Evolutionary conservation across 1,284 basidiomycete genomes (phyloP).

Genomic region (Ganoderma boninense): DNA sequence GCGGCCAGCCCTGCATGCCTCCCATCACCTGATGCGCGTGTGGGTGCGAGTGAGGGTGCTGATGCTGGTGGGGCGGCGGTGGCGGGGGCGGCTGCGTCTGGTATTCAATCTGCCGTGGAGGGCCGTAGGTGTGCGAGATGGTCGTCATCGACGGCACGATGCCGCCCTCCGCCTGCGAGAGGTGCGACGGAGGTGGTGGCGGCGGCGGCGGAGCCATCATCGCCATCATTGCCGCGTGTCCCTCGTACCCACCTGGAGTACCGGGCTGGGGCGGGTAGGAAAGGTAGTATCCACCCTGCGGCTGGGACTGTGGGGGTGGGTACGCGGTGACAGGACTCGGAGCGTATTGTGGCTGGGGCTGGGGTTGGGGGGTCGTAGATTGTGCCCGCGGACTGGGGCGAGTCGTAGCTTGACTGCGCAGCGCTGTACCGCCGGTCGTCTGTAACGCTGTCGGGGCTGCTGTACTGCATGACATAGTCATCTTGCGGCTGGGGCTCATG

Average conservation of each 20-base stretch:
- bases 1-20: constrained; percentile 24
- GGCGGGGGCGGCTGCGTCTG: constrained; percentile 27
- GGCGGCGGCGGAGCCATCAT: constrained; percentile 17
- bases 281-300: constrained; percentile 31
- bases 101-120: constrained; percentile 14
- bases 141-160: constrained; percentile 25
- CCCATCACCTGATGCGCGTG: constrained; percentile 20
- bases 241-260: constrained; percentile 27
- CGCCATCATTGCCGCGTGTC: constrained; percentile 25
- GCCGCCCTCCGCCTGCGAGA: constrained; percentile 4
- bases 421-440: constrained; percentile 34
- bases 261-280: constrained; percentile 26
- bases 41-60: constrained; percentile 25
- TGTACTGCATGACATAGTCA: constrained; percentile 37
- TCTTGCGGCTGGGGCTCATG: constrained; percentile 25
- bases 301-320: constrained; percentile 24
- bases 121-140: constrained; percentile 16
- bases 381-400: constrained; percentile 26
- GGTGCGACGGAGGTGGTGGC: constrained; percentile 4
- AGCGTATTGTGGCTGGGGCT: constrained; percentile 16
- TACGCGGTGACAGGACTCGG: constrained; percentile 30
- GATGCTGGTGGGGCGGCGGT: not conserved
- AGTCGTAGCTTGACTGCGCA: constrained; percentile 27
- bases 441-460: constrained; percentile 28
- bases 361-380: constrained; percentile 31